A percentile compares a stretch with the other conserved stretches of the same genome.
These are phyloP conservation scores for Comarum palustre DNA, from an alignment of 306 rosid genomes.

Conservation along the genomic window DNA sequence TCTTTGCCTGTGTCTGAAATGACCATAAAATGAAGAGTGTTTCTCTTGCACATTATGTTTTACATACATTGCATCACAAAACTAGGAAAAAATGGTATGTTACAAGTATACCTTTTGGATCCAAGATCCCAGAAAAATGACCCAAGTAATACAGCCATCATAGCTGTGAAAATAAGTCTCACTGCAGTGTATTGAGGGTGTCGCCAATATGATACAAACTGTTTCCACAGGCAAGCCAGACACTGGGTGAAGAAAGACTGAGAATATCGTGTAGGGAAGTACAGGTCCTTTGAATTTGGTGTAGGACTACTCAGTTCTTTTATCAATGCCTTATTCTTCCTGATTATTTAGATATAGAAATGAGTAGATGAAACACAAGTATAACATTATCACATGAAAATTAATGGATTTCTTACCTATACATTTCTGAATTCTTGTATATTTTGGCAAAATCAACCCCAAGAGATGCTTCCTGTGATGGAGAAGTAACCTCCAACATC, in stretches of 20 bases:
- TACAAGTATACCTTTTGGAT: conserved; percentile 50
- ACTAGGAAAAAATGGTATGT: not conserved
- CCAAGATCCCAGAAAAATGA: conserved; percentile 62
- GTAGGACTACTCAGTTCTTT: conserved; percentile 51
- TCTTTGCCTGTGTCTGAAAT: conserved; percentile 45
- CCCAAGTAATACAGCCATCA: conserved; percentile 60
- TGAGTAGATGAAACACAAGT: conserved; percentile 17
- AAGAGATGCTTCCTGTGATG: conserved; percentile 48
- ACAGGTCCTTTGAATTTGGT: conserved; percentile 50
- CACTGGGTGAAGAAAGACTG: conserved; percentile 56
- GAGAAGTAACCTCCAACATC: conserved; percentile 72
- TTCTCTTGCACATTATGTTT: not conserved
- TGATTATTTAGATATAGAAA: conserved; percentile 26
- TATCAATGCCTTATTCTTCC: conserved; percentile 65
- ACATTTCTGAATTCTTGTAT: conserved; percentile 52
- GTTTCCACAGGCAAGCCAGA: conserved; percentile 76
- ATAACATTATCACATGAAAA: not conserved
- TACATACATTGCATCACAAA: not conserved
- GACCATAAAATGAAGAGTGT: not conserved
- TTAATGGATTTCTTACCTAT: conserved; percentile 29
- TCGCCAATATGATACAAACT: conserved; percentile 58
- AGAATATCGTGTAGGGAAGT: conserved; percentile 52
- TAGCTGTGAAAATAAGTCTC: conserved; percentile 54
- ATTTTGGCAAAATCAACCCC: conserved; percentile 51
- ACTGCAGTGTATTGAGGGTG: conserved; percentile 65